Conservation (phyloP, 2,329 filamentous ascomycete species). For the Didymella lethalis region DNA sequence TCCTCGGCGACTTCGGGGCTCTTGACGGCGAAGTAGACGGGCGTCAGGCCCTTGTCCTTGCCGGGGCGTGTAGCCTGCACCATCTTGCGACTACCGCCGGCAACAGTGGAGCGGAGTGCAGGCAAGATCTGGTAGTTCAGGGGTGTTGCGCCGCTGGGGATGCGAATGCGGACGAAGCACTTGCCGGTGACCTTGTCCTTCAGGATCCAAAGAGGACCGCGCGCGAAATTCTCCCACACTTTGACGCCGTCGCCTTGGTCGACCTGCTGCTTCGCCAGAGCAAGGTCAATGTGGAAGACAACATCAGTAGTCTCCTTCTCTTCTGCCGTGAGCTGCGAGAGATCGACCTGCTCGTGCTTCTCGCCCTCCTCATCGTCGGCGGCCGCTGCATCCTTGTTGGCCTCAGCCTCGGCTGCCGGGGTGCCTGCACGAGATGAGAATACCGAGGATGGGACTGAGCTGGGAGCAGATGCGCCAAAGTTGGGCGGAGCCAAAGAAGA, state of each 20-base stretch:
- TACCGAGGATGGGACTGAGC: slow-evolving; percentile 38
- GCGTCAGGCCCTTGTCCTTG: slow-evolving; percentile 36
- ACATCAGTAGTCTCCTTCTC: slow-evolving; percentile 44
- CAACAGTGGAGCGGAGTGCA: slow-evolving; percentile 32
- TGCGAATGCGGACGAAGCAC: slow-evolving; percentile 45
- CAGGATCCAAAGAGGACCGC: slow-evolving; percentile 48
- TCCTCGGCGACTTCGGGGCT: slow-evolving; percentile 41
- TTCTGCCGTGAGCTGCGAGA: slow-evolving; percentile 44
- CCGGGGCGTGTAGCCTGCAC: slow-evolving; percentile 35
- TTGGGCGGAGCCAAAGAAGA: slow-evolving; percentile 34
- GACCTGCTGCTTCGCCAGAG: slow-evolving; percentile 41
- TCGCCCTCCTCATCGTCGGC: slow-evolving; percentile 42
- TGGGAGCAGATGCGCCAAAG: slow-evolving; percentile 29
- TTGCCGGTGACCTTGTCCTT: slow-evolving; percentile 47
- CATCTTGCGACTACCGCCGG: slow-evolving; percentile 41
- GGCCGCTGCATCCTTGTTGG: slow-evolving; percentile 38
- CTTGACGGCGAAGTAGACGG: slow-evolving; percentile 40
- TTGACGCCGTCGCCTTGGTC: slow-evolving; percentile 36
- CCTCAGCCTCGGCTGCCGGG: slow-evolving; percentile 46
- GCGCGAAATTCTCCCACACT: slow-evolving; percentile 43
- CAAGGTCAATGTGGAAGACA: slow-evolving; percentile 43
- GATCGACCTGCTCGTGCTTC: slow-evolving; percentile 41
- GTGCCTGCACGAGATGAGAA: slow-evolving; percentile 49
- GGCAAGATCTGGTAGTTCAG: slow-evolving; percentile 46
- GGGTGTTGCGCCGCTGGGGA: slow-evolving; percentile 40